A percentile compares a stretch with the other conserved stretches of the same genome.
These are phyloP conservation scores for Leptoxyphium fumago DNA, from an alignment of 2,329 filamentous ascomycete genomes.

Conservation along the genomic window DNA sequence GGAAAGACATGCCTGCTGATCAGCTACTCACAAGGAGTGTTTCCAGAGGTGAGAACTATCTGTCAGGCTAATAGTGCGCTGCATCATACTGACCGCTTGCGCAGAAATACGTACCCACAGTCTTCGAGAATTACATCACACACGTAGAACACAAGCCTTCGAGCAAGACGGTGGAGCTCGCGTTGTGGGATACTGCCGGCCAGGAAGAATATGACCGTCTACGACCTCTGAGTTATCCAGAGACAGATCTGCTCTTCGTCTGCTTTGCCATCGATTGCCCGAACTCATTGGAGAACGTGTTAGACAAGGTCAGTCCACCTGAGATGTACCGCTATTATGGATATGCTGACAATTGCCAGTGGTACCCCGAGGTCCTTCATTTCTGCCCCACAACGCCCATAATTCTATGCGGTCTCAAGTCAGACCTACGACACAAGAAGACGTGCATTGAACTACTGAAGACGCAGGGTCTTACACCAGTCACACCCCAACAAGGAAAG, in stretches of 20 bases:
- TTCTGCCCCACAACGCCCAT: constrained; percentile 97
- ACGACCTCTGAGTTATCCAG: constrained; percentile 88
- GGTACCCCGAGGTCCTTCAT: constrained; percentile 97
- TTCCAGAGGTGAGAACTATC: constrained; percentile 63
- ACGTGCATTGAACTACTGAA: constrained; percentile 98
- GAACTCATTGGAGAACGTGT: constrained; percentile 93
- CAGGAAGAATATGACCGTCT: constrained; percentile 98
- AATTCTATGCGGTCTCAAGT: constrained; percentile 91
- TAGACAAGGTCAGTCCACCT: constrained; percentile 71
- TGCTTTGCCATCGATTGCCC: constrained; percentile 99
- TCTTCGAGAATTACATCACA: constrained; percentile 99
- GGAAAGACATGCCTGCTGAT: constrained; percentile 98
- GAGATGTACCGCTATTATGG: not conserved
- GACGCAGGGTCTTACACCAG: constrained; percentile 89
- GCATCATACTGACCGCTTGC: constrained; percentile 4
- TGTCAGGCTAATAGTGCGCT: not conserved
- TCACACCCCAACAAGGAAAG: constrained; percentile 79
- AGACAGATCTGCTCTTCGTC: constrained; percentile 94
- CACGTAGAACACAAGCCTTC: constrained; percentile 77
- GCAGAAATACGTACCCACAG: constrained; percentile 98
- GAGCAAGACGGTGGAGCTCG: constrained; percentile 90
- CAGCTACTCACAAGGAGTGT: constrained; percentile 97
- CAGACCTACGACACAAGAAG: constrained; percentile 86
- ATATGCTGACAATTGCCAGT: constrained; percentile 39
- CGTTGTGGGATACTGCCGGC: constrained; percentile 94